Percentiles rank a stretch among this genome's conserved stretches.
Evolutionary conservation across 495 filamentous ascomycete species (phyloP).

Genomic region (Paragyromitra xinjiangensis): DNA sequence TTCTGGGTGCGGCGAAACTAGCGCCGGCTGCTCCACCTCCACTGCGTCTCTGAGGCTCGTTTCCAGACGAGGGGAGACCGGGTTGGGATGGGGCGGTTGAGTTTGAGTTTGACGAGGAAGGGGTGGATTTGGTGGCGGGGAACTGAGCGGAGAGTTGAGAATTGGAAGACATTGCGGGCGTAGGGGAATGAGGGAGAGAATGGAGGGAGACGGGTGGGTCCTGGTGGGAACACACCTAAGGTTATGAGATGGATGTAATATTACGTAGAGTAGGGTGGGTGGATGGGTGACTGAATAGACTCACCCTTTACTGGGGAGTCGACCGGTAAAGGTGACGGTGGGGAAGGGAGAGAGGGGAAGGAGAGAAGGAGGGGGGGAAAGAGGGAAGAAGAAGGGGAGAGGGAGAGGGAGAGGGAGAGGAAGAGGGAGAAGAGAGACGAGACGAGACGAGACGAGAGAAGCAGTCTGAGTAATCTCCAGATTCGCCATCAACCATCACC

Average conservation of each 20-base stretch:
- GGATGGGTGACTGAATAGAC: conserved; percentile 23
- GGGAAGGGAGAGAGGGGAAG: background rate
- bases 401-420: background rate
- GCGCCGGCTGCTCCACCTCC: conserved; percentile 70
- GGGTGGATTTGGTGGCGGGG: conserved; percentile 29
- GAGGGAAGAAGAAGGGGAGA: background rate
- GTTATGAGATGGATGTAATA: conserved; percentile 7
- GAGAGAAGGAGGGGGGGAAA: background rate
- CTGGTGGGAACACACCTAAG: conserved; percentile 43
- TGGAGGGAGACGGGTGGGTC: conserved; percentile 25
- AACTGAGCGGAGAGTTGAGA: conserved; percentile 42
- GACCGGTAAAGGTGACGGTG: conserved; percentile 48
- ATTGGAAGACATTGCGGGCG: conserved; percentile 46
- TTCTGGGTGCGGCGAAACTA: conserved; percentile 70
- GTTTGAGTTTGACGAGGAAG: conserved; percentile 19
- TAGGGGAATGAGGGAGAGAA: conserved; percentile 18
- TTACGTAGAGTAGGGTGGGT: background rate
- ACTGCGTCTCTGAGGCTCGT: conserved; percentile 69
- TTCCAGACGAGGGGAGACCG: conserved; percentile 58
- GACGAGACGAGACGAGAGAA: background rate
- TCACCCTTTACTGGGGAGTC: conserved; percentile 46
- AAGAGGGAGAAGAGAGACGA: background rate
- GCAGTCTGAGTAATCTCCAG: conserved; percentile 34
- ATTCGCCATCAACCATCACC: conserved; percentile 36
- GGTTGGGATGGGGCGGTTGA: conserved; percentile 52